Base-by-base conservation (phyloP, 441 rosid species). In the Euphorbia corollata region DNA sequence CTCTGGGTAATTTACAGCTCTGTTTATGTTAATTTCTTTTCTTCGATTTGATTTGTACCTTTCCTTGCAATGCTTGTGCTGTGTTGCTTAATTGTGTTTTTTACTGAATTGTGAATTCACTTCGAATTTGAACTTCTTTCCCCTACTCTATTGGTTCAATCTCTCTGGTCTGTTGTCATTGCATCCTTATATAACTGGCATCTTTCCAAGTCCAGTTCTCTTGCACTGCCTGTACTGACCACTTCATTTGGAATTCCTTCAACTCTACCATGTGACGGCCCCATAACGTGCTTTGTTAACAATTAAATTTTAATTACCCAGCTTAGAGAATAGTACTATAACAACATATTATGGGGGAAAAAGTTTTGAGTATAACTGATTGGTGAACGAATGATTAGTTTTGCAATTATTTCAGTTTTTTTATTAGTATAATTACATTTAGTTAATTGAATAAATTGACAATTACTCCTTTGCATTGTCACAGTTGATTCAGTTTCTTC, bases 401-500 rank as follows among this genome's bases (percentile, higher is more conserved):
- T 13, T 15, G 19, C n/a, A 57, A 11, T 41, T 27, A 10, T 56
- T 22, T 75, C 32, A 0, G 34, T 51, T 57, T 20, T 36, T 41
- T 66, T 39, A 41, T 10, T 56, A 38, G 20, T 15, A 15, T 45
- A 2, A 13, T 69, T 64, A 11, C 10, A 27, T 69, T 45, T 70
- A 16, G 41, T 22, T 22, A 48, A 65, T 68, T 50, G 8, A 53
- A 22, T 56, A 3, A 68, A 67, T 8, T 67, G 64, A 18, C 38
- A 39, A 57, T 66, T 13, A 41, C 60, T 73, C 32, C 57, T 67
- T 74, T 74, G 43, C 83, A 24, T 58, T 79, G 16, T 81, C 76
- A 78, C 89, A 87, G 95, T 73, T 65, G 88, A 87, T 77, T 89
- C 91, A 60, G 69, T 64, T 71, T 75, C 89, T 59, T 62, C 91